Evolutionary conservation across 148 eudicot genomes (phyloP).

Genomic region (Rhododendron ovatum): DNA sequence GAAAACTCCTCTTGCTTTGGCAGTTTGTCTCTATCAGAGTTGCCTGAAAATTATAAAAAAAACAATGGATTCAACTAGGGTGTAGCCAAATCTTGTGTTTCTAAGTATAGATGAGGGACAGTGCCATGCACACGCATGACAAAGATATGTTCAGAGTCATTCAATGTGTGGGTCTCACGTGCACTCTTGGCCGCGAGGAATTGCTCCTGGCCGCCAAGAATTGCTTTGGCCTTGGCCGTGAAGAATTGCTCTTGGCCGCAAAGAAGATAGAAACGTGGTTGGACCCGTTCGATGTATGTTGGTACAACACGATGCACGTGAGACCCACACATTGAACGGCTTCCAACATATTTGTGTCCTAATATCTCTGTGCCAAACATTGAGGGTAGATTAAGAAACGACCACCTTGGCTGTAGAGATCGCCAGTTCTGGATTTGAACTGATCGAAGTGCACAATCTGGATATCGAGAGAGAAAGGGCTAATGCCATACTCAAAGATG

Average conservation of each 20-base stretch:
- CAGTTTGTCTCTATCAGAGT: conserved; percentile 33
- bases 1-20: conserved; percentile 53
- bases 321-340: not conserved
- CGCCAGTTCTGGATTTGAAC: conserved; percentile 49
- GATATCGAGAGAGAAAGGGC: conserved; percentile 65
- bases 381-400: not conserved
- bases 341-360: not conserved
- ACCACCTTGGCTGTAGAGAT: conserved; percentile 50
- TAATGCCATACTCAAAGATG: conserved; percentile 45
- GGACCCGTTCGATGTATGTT: not conserved
- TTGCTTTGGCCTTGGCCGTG: no score
- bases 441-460: conserved; percentile 58
- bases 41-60: conserved; percentile 20
- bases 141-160: not conserved
- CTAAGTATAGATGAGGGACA: not conserved
- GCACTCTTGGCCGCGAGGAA: not conserved
- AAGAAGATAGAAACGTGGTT: not conserved
- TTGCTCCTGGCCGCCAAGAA: no score
- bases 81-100: not conserved
- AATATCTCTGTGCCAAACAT: not conserved
- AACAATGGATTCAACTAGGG: not conserved
- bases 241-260: no score
- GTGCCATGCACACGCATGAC: no score
- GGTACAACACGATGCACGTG: not conserved
- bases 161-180: not conserved